A percentile compares a stretch with the other conserved stretches of the same genome.
Conservation (phyloP, 2,329 filamentous ascomycete species). For the Colletotrichum gloeosporioides region DNA sequence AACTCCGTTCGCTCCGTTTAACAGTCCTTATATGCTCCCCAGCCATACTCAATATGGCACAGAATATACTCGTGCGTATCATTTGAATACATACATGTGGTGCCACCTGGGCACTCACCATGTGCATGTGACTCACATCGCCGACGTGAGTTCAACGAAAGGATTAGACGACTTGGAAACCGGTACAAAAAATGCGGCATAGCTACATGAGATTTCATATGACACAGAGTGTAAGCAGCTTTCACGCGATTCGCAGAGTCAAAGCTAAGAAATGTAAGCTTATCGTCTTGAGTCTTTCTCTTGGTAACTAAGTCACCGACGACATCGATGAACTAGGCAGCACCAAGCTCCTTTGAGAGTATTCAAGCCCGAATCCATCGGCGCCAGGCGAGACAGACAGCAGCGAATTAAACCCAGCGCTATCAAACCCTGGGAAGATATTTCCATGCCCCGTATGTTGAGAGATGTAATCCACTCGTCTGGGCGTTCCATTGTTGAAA, state of each 20-base stretch:
- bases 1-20: not conserved
- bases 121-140: no score
- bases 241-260: no score
- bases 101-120: no score
- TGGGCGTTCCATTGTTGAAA: no score
- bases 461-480: no score
- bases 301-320: not conserved
- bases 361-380: not conserved
- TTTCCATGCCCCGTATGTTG: no score
- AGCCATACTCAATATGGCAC: not conserved
- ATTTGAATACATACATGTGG: no score
- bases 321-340: not conserved
- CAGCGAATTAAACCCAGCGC: no score
- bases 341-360: accelerated
- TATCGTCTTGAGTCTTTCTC: not conserved
- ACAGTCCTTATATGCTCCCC: accelerated
- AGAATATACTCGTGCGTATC: not conserved
- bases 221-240: no score
- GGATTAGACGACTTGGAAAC: accelerated
- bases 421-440: no score
- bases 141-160: not conserved
- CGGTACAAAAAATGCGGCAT: accelerated
- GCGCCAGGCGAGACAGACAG: not conserved
- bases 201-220: accelerated
- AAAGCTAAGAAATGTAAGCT: no score